A percentile compares a stretch with the other conserved stretches of the same genome.
Evolutionary conservation across 2,329 filamentous ascomycete genomes (phyloP).

Genomic region (Emmonsiellopsis sp.): DNA sequence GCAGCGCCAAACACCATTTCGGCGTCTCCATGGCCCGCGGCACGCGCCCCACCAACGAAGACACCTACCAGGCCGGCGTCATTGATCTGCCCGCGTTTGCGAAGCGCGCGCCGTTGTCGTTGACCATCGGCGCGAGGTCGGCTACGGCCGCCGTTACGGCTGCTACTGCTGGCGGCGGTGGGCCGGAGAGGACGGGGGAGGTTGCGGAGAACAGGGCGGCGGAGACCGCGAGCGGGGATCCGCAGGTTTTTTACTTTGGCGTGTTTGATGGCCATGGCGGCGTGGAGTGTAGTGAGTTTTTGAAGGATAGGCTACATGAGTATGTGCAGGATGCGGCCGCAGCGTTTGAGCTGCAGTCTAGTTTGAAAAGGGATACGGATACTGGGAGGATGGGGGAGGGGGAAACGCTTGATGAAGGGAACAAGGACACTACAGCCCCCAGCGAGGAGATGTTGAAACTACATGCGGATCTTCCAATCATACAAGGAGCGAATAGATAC

Average conservation of each 20-base stretch:
- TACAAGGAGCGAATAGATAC: conserved; percentile 45
- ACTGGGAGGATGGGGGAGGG: conserved; percentile 3
- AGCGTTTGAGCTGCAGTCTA: conserved; percentile 70
- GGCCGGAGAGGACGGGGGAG: background rate
- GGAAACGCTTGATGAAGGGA: conserved; percentile 1
- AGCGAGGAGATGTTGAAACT: conserved; percentile 3
- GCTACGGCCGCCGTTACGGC: conserved; percentile 11
- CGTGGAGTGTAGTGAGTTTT: conserved; percentile 74
- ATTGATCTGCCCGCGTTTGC: conserved; percentile 91
- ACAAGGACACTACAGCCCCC: conserved; percentile 3
- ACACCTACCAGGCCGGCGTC: conserved; percentile 86
- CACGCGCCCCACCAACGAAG: conserved; percentile 82
- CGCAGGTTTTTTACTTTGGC: conserved; percentile 94
- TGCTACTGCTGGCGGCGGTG: conserved; percentile 5
- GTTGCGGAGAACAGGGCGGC: conserved; percentile 51
- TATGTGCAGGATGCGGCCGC: conserved; percentile 78
- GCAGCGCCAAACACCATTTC: conserved; percentile 92
- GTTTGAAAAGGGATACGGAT: conserved; percentile 42
- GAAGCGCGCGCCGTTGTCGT: conserved; percentile 61
- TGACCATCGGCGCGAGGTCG: conserved; percentile 32
- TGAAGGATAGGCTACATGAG: conserved; percentile 72
- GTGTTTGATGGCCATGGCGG: conserved; percentile 96
- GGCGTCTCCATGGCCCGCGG: conserved; percentile 71
- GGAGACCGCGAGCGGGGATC: conserved; percentile 73
- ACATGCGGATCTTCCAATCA: conserved; percentile 34